Evolutionary conservation across 2,329 filamentous ascomycete species (phyloP).

Genomic region (Neopestalotiopsis sp.): DNA sequence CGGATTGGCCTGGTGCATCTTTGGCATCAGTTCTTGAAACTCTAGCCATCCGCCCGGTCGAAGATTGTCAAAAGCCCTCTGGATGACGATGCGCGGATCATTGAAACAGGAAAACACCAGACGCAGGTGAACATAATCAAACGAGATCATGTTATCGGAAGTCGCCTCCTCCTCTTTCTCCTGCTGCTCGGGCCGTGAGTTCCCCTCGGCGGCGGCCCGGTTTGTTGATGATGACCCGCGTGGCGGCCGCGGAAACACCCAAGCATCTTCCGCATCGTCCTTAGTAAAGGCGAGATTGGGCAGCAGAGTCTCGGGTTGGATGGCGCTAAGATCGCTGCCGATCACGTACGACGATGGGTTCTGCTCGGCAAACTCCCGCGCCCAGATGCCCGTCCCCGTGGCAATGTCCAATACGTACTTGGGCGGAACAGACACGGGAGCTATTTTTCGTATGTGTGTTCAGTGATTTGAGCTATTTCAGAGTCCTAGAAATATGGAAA

Average conservation of each 20-base stretch:
- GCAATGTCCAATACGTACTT: conserved; percentile 2
- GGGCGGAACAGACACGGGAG: not conserved
- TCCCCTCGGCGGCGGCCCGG: too few species aligned
- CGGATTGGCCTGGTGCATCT: not conserved
- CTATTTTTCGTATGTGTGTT: not conserved
- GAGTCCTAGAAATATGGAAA: not conserved
- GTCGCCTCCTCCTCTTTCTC: too few species aligned
- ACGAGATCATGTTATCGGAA: not conserved
- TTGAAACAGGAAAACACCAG: conserved; percentile 15
- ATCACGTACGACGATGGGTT: conserved; percentile 11
- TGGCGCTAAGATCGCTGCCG: conserved; percentile 19
- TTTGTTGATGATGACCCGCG: too few species aligned
- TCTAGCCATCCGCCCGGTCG: conserved; percentile 16
- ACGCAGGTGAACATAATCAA: conserved; percentile 19
- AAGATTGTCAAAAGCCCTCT: conserved; percentile 12
- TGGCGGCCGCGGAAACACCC: not conserved
- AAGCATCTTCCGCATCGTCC: conserved; percentile 20
- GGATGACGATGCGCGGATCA: conserved; percentile 8
- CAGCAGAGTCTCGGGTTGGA: conserved; percentile 10
- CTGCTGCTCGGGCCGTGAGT: too few species aligned
- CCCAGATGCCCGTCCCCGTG: conserved; percentile 12
- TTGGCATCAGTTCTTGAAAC: conserved; percentile 8
- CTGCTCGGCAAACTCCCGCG: conserved; percentile 12
- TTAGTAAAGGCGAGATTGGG: conserved; percentile 6
- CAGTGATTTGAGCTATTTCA: too few species aligned